Evolutionary conservation across 371 early-diverging fungal genomes (phyloP).

Genomic region (Saksenaea vasiformis): DNA sequence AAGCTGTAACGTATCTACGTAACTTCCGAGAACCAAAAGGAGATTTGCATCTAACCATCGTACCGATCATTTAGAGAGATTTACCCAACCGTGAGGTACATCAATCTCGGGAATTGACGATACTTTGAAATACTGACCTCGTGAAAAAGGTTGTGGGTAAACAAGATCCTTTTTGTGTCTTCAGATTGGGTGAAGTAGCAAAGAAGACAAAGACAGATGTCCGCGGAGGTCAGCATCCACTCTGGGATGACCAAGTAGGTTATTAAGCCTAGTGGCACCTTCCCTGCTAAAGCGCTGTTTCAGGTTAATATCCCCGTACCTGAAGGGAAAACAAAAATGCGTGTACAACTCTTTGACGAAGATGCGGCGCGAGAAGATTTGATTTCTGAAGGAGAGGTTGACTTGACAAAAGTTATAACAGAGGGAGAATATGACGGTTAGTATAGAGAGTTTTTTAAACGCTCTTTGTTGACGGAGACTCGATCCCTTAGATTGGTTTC

Average conservation of each 20-base stretch:
- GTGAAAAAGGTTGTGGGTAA: conserved; percentile 40
- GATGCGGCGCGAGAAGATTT: conserved; percentile 56
- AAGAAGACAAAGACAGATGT: conserved; percentile 45
- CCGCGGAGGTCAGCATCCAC: conserved; percentile 52
- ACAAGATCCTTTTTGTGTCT: conserved; percentile 52
- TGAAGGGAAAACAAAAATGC: conserved; percentile 39
- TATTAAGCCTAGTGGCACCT: background rate
- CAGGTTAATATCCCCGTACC: conserved; percentile 49
- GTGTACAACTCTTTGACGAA: conserved; percentile 50
- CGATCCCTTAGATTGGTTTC: conserved; percentile 52
- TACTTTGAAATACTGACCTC: background rate
- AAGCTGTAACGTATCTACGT: conserved; percentile 36
- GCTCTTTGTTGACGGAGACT: background rate
- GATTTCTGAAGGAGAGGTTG: conserved; percentile 67
- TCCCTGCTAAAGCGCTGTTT: background rate
- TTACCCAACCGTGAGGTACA: conserved; percentile 51
- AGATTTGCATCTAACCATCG: background rate
- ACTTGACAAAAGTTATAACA: conserved; percentile 59
- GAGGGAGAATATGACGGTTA: conserved; percentile 72
- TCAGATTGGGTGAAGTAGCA: conserved; percentile 41
- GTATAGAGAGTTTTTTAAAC: background rate
- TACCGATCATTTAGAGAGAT: conserved; percentile 29
- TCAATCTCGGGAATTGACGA: background rate
- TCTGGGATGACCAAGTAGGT: conserved; percentile 57
- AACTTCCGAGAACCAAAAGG: background rate